These are phyloP conservation scores for Lipomyces mesembrius DNA, from an alignment of 805 yeast species.

Conservation along the genomic window DNA sequence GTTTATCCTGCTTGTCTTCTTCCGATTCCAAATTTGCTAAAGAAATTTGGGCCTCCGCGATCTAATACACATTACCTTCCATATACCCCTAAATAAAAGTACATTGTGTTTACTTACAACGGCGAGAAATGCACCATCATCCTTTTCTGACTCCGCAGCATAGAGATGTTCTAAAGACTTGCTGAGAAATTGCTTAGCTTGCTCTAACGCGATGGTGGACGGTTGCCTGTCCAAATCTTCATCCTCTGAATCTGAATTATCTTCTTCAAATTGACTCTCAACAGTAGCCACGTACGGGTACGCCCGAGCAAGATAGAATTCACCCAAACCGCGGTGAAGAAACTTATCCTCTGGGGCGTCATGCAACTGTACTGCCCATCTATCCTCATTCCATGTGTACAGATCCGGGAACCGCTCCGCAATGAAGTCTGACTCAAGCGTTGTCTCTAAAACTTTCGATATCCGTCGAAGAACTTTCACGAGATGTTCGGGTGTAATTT, in stretches of 20 bases:
- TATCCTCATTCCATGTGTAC: constrained; percentile 29
- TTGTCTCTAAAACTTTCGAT: constrained; percentile 26
- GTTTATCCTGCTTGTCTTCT: constrained; percentile 70
- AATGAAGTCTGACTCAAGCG: constrained; percentile 30
- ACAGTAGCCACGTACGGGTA: constrained; percentile 42
- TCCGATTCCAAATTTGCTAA: constrained; percentile 73
- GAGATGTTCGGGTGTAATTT: not conserved
- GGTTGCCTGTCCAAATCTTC: constrained; percentile 23
- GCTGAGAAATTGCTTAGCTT: constrained; percentile 15
- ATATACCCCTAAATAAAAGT: not conserved
- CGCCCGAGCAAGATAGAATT: constrained; percentile 42
- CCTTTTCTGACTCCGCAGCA: constrained; percentile 3
- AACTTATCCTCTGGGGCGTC: not conserved
- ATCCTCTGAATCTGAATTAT: constrained; percentile 25
- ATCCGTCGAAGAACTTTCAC: constrained; percentile 14
- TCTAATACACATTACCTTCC: constrained; percentile 44
- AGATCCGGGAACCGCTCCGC: constrained; percentile 27
- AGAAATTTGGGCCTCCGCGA: constrained; percentile 84
- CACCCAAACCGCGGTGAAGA: constrained; percentile 42
- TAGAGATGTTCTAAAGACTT: constrained; percentile 17
- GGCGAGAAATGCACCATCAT: constrained; percentile 19
- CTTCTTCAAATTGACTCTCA: constrained; percentile 42
- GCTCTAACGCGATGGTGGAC: not conserved
- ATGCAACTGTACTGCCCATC: constrained; percentile 2
- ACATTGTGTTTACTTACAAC: constrained; percentile 12